A percentile compares a stretch with the other conserved stretches of the same genome.
Conservation (phyloP, 345 rosid species). For the Lepidium sativum region DNA sequence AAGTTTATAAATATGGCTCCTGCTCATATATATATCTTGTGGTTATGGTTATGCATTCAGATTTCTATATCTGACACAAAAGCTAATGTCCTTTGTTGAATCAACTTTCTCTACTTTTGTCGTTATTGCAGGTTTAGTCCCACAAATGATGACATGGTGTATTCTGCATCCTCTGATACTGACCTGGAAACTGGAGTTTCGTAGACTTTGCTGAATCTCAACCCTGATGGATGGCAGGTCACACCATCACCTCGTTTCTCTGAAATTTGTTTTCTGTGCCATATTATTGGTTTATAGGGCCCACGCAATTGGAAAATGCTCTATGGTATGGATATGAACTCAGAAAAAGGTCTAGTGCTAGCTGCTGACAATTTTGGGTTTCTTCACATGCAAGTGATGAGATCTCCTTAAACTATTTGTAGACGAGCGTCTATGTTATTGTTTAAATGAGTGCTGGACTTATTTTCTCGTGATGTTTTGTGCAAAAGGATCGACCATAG, state of each 20-base stretch:
- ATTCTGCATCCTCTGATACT: constrained; percentile 84
- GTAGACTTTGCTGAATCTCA: constrained; percentile 69
- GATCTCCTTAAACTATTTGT: not conserved
- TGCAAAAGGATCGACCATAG: constrained; percentile 68
- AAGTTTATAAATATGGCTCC: not conserved
- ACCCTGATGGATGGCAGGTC: constrained; percentile 97
- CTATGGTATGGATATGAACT: constrained; percentile 86
- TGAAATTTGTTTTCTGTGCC: not conserved
- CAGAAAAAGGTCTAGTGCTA: constrained; percentile 67
- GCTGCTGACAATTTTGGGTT: constrained; percentile 81
- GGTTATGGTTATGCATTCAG: not conserved
- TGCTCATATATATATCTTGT: not conserved
- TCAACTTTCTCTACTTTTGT: not conserved
- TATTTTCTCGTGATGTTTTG: not conserved
- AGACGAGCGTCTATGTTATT: not conserved
- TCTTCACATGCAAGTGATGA: constrained; percentile 62
- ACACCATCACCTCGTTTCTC: not conserved
- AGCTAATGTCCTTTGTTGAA: not conserved
- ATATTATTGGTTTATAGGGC: constrained; percentile 40
- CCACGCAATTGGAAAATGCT: constrained; percentile 80
- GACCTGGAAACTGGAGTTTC: constrained; percentile 91
- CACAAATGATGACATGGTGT: constrained; percentile 63
- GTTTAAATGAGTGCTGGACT: not conserved
- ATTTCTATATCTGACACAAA: not conserved
- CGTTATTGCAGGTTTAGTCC: constrained; percentile 57